phyloP scores from a whole-genome alignment of 1,284 basidiomycete species.

The Cystobasidium slooffiae region DNA sequence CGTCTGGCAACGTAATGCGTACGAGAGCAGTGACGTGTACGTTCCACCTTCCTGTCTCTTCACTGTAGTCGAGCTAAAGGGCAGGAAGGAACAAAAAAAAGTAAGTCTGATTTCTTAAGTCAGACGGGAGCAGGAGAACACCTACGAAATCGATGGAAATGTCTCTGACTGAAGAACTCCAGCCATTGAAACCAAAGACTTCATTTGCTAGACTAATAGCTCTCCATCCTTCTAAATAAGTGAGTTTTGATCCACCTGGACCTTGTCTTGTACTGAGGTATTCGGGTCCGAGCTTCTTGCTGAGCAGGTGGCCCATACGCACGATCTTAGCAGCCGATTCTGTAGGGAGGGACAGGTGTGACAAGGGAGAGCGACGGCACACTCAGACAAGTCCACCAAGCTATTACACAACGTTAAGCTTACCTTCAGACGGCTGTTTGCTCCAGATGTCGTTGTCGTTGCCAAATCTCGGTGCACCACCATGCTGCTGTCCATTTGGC shows the following conservation, averaged over 20 bases:
- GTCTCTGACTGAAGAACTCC: conserved; percentile 82
- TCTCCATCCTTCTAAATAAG: conserved; percentile 97
- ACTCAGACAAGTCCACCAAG: neutral
- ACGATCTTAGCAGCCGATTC: conserved; percentile 63
- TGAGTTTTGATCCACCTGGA: conserved; percentile 79
- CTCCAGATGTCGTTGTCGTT: conserved; percentile 12
- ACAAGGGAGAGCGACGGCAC: neutral
- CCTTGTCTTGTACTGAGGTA: conserved; percentile 88
- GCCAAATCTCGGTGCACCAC: conserved; percentile 9
- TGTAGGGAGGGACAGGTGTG: neutral
- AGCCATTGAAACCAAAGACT: conserved; percentile 97
- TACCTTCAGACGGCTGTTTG: conserved; percentile 12
- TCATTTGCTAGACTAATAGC: conserved; percentile 96
- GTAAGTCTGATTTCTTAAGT: neutral
- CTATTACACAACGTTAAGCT: neutral
- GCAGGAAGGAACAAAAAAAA: neutral
- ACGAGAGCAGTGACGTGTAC: conserved; percentile 84
- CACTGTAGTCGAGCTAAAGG: conserved; percentile 66
- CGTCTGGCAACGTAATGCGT: conserved; percentile 83
- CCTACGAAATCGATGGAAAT: conserved; percentile 70
- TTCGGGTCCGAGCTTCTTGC: conserved; percentile 90
- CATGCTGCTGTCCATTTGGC: conserved; percentile 4
- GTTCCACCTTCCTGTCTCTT: conserved; percentile 68
- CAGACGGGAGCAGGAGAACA: neutral
- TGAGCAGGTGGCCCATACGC: conserved; percentile 76